A percentile compares a stretch with the other conserved stretches of the same genome.
Evolutionary conservation across 2,329 filamentous ascomycete genomes (phyloP).

Genomic region (Cladosporium sp.): DNA sequence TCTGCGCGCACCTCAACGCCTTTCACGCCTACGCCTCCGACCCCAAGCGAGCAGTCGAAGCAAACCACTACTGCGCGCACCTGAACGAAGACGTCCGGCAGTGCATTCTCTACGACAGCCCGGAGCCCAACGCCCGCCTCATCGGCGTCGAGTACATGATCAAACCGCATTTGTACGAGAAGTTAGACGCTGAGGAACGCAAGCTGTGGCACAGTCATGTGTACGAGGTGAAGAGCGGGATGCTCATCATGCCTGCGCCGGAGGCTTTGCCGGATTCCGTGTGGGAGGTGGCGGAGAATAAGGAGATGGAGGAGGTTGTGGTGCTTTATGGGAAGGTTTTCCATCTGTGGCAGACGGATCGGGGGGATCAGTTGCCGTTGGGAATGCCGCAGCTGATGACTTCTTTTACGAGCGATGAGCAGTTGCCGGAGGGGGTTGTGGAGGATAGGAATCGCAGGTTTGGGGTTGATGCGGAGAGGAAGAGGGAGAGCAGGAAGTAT

Average conservation of each 20-base stretch:
- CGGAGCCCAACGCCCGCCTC: constrained; percentile 61
- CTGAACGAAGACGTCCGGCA: constrained; percentile 74
- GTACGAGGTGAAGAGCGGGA: constrained; percentile 72
- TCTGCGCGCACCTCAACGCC: constrained; percentile 82
- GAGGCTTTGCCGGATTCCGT: constrained; percentile 49
- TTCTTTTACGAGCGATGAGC: constrained; percentile 50
- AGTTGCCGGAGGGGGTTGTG: constrained; percentile 45
- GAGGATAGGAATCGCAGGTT: constrained; percentile 51
- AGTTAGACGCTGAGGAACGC: constrained; percentile 62
- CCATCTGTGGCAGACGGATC: constrained; percentile 81
- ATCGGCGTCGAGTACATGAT: constrained; percentile 91
- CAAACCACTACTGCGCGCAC: constrained; percentile 82
- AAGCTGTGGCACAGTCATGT: constrained; percentile 74
- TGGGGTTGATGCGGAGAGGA: constrained; percentile 47
- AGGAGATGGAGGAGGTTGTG: constrained; percentile 73
- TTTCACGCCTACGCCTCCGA: constrained; percentile 45
- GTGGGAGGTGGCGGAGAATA: constrained; percentile 73
- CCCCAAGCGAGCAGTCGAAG: constrained; percentile 61
- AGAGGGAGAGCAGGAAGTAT: constrained; percentile 49
- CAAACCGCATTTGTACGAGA: constrained; percentile 61
- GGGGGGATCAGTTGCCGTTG: constrained; percentile 60
- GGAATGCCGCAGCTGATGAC: constrained; percentile 61
- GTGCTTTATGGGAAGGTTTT: constrained; percentile 77
- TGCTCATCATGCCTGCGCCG: constrained; percentile 71
- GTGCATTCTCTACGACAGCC: constrained; percentile 77